These are phyloP conservation scores for Sarcocystis neurona DNA, from an alignment of 169 alveolate genomes.

Conservation along the genomic window DNA sequence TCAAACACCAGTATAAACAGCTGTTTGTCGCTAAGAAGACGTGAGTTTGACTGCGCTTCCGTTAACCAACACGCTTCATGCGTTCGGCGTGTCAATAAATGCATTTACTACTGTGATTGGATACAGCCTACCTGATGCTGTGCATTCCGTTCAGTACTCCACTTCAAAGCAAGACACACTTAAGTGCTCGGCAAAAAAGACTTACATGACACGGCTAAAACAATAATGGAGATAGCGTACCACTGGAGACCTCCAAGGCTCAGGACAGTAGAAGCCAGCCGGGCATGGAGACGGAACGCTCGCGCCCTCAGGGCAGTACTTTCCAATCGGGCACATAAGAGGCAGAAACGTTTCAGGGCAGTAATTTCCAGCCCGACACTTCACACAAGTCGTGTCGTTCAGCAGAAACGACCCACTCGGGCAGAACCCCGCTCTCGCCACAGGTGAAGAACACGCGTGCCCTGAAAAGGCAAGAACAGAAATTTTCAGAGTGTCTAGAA, in stretches of 20 bases:
- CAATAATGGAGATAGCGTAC: not conserved
- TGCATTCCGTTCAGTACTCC: no score
- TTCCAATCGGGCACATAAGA: conserved; percentile 59
- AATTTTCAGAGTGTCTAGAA: not conserved
- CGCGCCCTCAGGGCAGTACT: conserved; percentile 60
- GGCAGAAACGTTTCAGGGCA: conserved; percentile 48
- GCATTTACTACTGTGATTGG: not conserved
- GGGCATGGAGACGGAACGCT: conserved; percentile 53
- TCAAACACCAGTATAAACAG: no score
- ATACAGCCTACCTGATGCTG: not conserved
- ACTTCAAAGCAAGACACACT: no score
- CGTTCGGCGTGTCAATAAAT: not conserved
- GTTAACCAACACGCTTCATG: not conserved
- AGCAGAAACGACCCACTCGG: not conserved
- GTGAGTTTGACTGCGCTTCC: not conserved
- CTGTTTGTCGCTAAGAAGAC: no score
- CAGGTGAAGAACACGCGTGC: no score
- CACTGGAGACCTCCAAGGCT: conserved; percentile 2
- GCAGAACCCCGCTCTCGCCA: no score
- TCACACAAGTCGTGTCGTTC: not conserved
- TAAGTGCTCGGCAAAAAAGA: no score
- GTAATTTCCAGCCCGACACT: conserved; percentile 55
- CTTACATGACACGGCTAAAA: not conserved
- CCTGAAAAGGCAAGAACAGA: no score
- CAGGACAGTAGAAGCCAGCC: conserved; percentile 66